Base-by-base conservation (phyloP, 2,329 filamentous ascomycete genomes). In the Penicillium paneum region DNA sequence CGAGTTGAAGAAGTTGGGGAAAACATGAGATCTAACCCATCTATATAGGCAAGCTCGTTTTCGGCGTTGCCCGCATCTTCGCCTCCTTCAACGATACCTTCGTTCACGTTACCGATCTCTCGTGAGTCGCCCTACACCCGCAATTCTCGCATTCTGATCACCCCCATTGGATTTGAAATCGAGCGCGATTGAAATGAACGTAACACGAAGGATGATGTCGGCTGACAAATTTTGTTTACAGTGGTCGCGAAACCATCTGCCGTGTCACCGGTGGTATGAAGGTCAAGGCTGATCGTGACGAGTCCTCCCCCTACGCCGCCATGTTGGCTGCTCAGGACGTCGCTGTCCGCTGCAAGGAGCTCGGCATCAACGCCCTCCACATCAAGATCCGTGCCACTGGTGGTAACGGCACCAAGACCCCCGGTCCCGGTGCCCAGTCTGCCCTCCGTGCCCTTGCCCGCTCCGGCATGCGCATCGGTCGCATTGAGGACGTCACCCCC, bases 241-340 rank as follows among this genome's bases (percentile, higher is more conserved):
- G 90, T 82, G 94, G 94, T 83, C 94, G 94, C 82, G 94, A 99
- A 89, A 99, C 95, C 82, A 97, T 99, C 84, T 90, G 87, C 87
- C 92, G 94, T 90, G 93, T 99, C 71, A 99, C 95, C 74, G 94
- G 95, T 83, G 95, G 95, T 77, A 99, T 99, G 94, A 99, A 99
- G 87, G 94, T 99, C 87, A 99, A 99, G 89, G 92, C 92, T 80
- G 92, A 99, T 77, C 93, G 94, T 86, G 94, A 99, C 83, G 94
- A 99, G 85, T 97, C 93, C 74, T 97, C 94, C 69, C 94, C 94
- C 73, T 99, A 99, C 86, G 94, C 94, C 74, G 94, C 94, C 82
- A 99, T 99, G 94, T 92, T 99, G 90, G 94, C 94, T 81, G 94
- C 94, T 67, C 94, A 99, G 86, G 92, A 96, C 79, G 91, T 96